phyloP scores from a whole-genome alignment of 176 grass and related monocot species.

The Puccinellia tenuiflora region DNA sequence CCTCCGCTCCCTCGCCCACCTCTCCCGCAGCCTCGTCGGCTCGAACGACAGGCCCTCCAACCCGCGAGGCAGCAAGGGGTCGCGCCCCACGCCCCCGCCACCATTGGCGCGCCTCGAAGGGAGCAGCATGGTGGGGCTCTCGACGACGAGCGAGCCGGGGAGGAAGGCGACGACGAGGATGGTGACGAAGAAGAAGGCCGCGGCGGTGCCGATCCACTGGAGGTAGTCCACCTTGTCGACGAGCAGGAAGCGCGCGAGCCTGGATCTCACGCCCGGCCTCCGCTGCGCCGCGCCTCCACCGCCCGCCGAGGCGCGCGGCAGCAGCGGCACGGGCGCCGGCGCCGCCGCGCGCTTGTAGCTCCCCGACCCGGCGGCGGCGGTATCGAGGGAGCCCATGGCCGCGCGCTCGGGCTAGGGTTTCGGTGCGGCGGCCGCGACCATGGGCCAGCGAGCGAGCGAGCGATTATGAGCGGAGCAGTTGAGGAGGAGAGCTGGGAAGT shows the following conservation, averaged over 20 bases:
- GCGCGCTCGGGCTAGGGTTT: constrained; percentile 7
- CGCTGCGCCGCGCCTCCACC: constrained; percentile 17
- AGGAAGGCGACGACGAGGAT: constrained; percentile 54
- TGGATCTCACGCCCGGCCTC: constrained; percentile 52
- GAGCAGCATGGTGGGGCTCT: neutral
- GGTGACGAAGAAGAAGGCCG: constrained; percentile 81
- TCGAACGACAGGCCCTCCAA: constrained; percentile 63
- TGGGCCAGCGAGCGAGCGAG: constrained; percentile 11
- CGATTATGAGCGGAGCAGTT: neutral
- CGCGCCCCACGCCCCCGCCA: neutral
- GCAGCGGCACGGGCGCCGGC: neutral
- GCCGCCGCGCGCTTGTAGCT: constrained; percentile 40
- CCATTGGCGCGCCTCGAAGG: constrained; percentile 2
- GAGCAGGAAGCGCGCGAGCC: constrained; percentile 71
- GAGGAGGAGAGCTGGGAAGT: neutral
- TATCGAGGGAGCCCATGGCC: constrained; percentile 75
- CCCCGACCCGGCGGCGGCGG: constrained; percentile 10
- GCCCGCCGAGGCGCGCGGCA: neutral
- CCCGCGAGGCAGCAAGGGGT: neutral
- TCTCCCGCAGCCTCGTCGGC: constrained; percentile 66
- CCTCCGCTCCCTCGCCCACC: constrained; percentile 56
- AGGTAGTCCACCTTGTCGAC: constrained; percentile 76
- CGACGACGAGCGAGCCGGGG: constrained; percentile 52
- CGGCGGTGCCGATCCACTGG: constrained; percentile 56
- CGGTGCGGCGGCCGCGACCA: neutral